These are phyloP conservation scores for Phanerochaete sordida DNA, from an alignment of 768 basidiomycete genomes.

Conservation along the genomic window DNA sequence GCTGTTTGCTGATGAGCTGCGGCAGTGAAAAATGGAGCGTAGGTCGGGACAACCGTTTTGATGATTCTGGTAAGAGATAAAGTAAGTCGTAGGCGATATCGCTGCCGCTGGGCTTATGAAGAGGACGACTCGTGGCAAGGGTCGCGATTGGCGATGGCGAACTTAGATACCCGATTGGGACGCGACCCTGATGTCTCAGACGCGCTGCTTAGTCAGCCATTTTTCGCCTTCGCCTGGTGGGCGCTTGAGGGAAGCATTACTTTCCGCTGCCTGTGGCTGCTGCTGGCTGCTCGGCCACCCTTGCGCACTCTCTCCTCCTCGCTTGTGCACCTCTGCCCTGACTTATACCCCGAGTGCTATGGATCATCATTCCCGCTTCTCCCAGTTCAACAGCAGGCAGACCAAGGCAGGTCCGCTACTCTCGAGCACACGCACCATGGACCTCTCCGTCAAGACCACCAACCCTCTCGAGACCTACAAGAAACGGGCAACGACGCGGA, in stretches of 20 bases:
- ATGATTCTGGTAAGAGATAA: too few species aligned
- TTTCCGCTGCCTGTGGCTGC: background rate
- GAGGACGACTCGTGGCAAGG: too few species aligned
- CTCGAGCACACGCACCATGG: conserved; percentile 43
- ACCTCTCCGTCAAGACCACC: conserved; percentile 31
- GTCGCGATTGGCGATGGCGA: background rate
- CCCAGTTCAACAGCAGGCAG: conserved; percentile 70
- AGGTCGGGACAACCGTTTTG: too few species aligned
- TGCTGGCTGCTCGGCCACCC: background rate
- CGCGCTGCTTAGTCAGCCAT: conserved; percentile 10
- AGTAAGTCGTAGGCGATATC: too few species aligned
- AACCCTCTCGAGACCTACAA: conserved; percentile 41
- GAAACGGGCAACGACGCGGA: conserved; percentile 31
- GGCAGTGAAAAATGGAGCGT: too few species aligned
- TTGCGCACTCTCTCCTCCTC: background rate
- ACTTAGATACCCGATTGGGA: background rate
- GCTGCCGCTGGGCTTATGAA: too few species aligned
- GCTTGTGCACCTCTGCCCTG: background rate
- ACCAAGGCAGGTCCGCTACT: conserved; percentile 64
- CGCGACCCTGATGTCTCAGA: background rate
- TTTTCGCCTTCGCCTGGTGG: conserved; percentile 4
- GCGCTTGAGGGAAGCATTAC: background rate
- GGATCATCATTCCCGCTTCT: conserved; percentile 75
- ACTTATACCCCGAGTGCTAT: conserved; percentile 31
- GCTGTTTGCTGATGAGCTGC: too few species aligned